Evolutionary conservation across 2,329 filamentous ascomycete genomes (phyloP), one percentile per base, ranked within the genome.

Genomic region (Neopestalotiopsis sp.): DNA sequence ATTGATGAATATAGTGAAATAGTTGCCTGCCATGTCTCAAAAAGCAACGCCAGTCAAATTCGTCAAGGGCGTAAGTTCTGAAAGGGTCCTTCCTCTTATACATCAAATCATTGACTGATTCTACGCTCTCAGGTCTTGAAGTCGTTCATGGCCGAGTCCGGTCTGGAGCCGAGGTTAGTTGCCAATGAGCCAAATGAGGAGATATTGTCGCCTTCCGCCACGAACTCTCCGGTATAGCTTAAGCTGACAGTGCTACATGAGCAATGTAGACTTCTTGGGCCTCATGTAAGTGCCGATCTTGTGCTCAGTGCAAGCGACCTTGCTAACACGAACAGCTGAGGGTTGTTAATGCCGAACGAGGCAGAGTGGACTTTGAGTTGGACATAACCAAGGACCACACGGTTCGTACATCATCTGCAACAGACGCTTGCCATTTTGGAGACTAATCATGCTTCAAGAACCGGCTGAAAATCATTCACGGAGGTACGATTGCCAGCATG

Each of bases 131-230:
- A 96, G 94, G 94, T 97, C 61, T 88, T 94, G 84, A 92, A 92
- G 78, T 95, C 93, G 1, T 98, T 98, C 80, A 89, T 93, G 83
- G 88, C 89, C 73, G 92, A 94, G 72, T 97, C 94, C 4, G 95
- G 95, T 6, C 83, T 98, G 24, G 95, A 98, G 80, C 94, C 94
- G 78, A 92, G 93, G 95, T 97, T 78, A 75, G 82, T 77, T 32
- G 12, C 17, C 62, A 45, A 4, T 59, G 28, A 32, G 17, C 52
- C 30, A 62, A n/a, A 59, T 34, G 24, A 12, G 9, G 28, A 30
- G 4, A 38, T 34, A 24, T 20, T 5, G n/a, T 30, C 57, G 2
- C 13, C 20, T 34, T 24, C 17, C 45, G 17, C 32, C 20, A 24
- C n/a, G 9, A 17, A 30, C 17, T 9, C 17, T 61, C 34, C 14